Percentiles rank a stretch among this genome's conserved stretches.
Evolutionary conservation across 805 yeast species (phyloP).

Genomic region (Wickerhamomyces chambardii): DNA sequence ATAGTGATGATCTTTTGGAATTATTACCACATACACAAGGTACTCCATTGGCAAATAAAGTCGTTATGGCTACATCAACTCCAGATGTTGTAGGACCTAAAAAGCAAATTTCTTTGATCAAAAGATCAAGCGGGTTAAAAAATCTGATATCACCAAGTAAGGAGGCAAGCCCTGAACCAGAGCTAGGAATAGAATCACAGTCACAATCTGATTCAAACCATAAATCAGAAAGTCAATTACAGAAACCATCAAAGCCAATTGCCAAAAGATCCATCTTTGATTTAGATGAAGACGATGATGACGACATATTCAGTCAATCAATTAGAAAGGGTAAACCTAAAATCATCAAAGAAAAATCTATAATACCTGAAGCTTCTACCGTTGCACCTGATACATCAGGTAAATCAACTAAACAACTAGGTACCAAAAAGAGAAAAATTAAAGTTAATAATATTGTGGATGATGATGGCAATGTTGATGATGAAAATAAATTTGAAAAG

Average conservation of each 20-base stretch:
- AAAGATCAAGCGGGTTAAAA: constrained; percentile 15
- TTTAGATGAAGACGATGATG: constrained; percentile 19
- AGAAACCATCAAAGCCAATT: constrained; percentile 5
- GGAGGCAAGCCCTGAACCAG: not conserved
- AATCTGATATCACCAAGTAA: constrained; percentile 13
- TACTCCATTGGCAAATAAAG: constrained; percentile 1
- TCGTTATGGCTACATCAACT: constrained; percentile 16
- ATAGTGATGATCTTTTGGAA: constrained; percentile 2
- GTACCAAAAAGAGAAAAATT: constrained; percentile 11
- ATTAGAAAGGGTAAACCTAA: constrained; percentile 8
- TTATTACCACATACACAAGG: constrained; percentile 7
- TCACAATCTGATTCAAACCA: not conserved
- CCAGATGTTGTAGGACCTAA: constrained; percentile 13
- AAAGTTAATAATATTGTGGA: constrained; percentile 11
- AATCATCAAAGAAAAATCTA: too few relatives aligned
- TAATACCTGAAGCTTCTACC: constrained; percentile 8
- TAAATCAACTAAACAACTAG: not conserved
- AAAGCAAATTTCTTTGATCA: constrained; percentile 11
- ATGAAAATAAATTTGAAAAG: constrained; percentile 10
- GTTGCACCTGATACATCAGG: constrained; percentile 4
- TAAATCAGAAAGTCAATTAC: too few relatives aligned
- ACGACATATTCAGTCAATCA: constrained; percentile 13
- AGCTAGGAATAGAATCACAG: too few relatives aligned
- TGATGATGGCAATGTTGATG: constrained; percentile 13
- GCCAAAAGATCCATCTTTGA: constrained; percentile 13